Conservation (phyloP, 148 eudicot genomes). For the Camellia granthamiana region DNA sequence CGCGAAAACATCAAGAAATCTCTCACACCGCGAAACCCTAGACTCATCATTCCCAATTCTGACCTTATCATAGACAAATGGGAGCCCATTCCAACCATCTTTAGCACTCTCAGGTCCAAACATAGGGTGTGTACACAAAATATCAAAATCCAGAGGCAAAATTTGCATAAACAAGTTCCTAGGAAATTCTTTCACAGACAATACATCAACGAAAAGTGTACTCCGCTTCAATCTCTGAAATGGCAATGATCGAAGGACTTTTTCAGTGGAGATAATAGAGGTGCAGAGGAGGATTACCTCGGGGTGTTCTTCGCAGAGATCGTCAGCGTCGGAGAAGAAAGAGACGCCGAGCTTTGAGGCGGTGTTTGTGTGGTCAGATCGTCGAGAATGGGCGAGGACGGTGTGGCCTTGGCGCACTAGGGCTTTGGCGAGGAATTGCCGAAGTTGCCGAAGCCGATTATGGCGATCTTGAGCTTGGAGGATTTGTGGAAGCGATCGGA, state of each 20-base stretch:
- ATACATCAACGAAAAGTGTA: constrained; percentile 79
- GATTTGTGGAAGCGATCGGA: constrained; percentile 24
- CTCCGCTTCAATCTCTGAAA: constrained; percentile 64
- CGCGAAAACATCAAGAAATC: constrained; percentile 56
- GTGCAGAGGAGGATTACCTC: constrained; percentile 76
- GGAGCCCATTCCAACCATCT: constrained; percentile 54
- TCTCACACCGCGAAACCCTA: constrained; percentile 56
- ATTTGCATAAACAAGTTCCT: constrained; percentile 50
- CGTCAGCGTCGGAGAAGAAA: constrained; percentile 56
- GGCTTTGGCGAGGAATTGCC: constrained; percentile 74
- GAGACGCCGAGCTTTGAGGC: constrained; percentile 55
- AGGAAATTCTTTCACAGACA: constrained; percentile 86
- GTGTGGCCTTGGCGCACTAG: constrained; percentile 64
- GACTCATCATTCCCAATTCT: constrained; percentile 52
- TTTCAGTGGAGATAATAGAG: constrained; percentile 76
- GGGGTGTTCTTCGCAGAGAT: constrained; percentile 81
- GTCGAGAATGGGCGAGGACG: constrained; percentile 72
- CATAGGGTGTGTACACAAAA: constrained; percentile 92
- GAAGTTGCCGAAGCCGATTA: constrained; percentile 73
- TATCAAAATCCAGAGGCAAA: constrained; percentile 65
- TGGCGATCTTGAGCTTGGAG: constrained; percentile 51
- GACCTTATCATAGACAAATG: constrained; percentile 79
- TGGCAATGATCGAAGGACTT: constrained; percentile 63
- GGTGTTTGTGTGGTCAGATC: constrained; percentile 45
- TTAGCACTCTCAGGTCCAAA: constrained; percentile 92